Evolutionary conservation across 345 rosid species (phyloP).

Genomic region (Brassica carinata): DNA sequence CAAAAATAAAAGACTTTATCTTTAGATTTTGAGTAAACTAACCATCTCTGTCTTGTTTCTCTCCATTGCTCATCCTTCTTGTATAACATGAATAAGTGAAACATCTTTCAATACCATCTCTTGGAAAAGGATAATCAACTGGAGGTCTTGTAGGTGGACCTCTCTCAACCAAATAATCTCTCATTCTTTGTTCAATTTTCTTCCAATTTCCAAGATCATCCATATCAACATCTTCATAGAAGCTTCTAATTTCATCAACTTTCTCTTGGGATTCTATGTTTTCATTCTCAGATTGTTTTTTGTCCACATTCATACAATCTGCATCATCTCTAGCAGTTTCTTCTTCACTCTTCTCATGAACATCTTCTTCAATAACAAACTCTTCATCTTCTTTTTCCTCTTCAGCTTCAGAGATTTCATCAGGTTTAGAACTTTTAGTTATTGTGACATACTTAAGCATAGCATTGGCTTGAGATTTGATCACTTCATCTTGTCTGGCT

Average conservation of each 20-base stretch:
- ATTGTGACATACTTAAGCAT: not conserved
- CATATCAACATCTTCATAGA: slow-evolving; percentile 1
- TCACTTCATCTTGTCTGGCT: not conserved
- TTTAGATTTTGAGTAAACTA: slow-evolving; percentile 7
- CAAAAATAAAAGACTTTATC: slow-evolving; percentile 7
- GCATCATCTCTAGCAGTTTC: not conserved
- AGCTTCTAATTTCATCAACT: not conserved
- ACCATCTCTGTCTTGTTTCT: slow-evolving; percentile 1
- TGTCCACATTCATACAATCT: not conserved
- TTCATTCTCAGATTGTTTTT: not conserved
- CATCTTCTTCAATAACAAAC: not conserved
- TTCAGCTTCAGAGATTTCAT: not conserved
- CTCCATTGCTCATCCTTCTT: not conserved
- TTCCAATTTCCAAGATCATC: not conserved
- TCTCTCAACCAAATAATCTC: slow-evolving; percentile 14
- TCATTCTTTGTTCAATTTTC: not conserved
- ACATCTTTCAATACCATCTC: not conserved
- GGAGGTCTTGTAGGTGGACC: not conserved
- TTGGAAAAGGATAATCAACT: not conserved
- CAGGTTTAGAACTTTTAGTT: not conserved
- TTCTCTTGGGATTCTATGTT: not conserved
- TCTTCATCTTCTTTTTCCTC: not conserved
- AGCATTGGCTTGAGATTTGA: not conserved
- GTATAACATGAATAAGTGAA: not conserved
- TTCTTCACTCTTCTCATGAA: not conserved